phyloP scores from a whole-genome alignment of 768 basidiomycete genomes.

The Boletus sensibilis region DNA sequence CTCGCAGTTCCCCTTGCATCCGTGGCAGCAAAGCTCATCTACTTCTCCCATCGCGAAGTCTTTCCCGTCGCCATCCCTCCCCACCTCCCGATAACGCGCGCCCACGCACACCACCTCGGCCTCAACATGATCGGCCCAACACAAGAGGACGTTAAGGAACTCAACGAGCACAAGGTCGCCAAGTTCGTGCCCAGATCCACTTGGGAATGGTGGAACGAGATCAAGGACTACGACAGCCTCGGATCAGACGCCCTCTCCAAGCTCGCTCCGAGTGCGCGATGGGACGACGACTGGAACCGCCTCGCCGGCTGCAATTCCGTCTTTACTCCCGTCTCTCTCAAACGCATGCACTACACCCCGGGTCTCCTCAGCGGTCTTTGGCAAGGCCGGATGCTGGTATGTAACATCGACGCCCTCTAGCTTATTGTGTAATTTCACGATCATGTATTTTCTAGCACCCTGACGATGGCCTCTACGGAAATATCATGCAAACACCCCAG shows the following conservation, averaged over 20 bases:
- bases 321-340: conserved; percentile 26
- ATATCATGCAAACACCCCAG: conserved; percentile 21
- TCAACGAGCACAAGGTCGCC: conserved; percentile 47
- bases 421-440: background rate
- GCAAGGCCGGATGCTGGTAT: conserved; percentile 62
- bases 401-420: conserved; percentile 22
- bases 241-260: conserved; percentile 24
- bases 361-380: conserved; percentile 57
- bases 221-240: conserved; percentile 20
- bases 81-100: conserved; percentile 33
- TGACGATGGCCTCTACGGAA: conserved; percentile 15
- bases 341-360: conserved; percentile 42
- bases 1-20: conserved; percentile 46
- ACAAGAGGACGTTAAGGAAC: conserved; percentile 57
- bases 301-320: conserved; percentile 46
- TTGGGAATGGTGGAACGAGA: conserved; percentile 26
- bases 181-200: conserved; percentile 21
- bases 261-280: conserved; percentile 40
- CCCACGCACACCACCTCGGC: conserved; percentile 27
- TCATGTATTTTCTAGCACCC: conserved; percentile 14
- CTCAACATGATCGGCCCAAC: conserved; percentile 42
- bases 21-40: conserved; percentile 61
- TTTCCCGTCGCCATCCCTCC: conserved; percentile 44
- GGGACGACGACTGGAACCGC: conserved; percentile 62
- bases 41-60: conserved; percentile 56